phyloP scores from a whole-genome alignment of 1,284 basidiomycete genomes.

The Tilletia indica region DNA sequence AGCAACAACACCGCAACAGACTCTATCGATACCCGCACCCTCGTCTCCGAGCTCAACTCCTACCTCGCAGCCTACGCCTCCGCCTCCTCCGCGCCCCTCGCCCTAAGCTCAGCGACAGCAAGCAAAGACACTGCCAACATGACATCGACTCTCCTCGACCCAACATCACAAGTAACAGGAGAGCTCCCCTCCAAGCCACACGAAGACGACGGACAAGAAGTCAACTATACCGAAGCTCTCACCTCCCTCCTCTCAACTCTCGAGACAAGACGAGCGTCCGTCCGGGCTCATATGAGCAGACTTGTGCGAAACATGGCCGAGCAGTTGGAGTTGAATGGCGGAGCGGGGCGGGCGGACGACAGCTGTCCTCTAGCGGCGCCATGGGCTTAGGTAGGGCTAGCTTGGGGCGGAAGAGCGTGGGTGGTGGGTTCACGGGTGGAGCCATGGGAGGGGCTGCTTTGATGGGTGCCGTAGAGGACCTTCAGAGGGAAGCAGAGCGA shows the following conservation, averaged over 20 bases:
- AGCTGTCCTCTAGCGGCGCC: neutral
- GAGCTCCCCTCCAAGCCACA: no score
- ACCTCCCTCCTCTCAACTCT: neutral
- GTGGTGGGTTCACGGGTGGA: neutral
- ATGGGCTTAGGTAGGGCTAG: neutral
- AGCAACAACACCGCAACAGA: neutral
- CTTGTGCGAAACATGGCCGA: slow-evolving; percentile 6
- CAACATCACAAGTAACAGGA: neutral
- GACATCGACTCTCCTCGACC: neutral
- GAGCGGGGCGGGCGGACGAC: neutral
- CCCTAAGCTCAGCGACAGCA: neutral
- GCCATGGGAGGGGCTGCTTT: neutral
- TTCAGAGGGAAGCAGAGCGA: slow-evolving; percentile 2
- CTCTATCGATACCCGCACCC: slow-evolving; percentile 5
- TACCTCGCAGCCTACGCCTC: slow-evolving; percentile 12
- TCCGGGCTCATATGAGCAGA: slow-evolving; percentile 3
- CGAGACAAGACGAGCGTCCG: neutral
- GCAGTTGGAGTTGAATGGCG: neutral
- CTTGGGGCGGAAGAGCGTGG: neutral
- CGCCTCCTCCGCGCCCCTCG: slow-evolving; percentile 2
- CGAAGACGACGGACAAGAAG: neutral
- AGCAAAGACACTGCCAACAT: neutral
- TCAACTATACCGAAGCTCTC: slow-evolving; percentile 5
- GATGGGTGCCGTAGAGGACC: slow-evolving; percentile 4
- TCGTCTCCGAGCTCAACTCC: slow-evolving; percentile 17